phyloP scores from a whole-genome alignment of 768 basidiomycete species.

The Agaricus bisporus region DNA sequence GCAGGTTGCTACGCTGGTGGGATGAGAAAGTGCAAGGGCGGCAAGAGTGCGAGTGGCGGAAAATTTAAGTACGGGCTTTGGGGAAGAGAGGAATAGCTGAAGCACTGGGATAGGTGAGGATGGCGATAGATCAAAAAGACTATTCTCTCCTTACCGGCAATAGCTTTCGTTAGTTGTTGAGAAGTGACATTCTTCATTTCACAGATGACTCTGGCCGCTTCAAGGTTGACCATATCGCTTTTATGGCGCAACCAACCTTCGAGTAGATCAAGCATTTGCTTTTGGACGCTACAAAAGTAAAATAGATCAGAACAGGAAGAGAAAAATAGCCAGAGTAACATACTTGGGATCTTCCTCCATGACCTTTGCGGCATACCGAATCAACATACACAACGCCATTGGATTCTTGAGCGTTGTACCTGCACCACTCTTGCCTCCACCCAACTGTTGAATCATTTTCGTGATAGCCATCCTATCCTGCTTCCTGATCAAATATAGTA shows the following conservation, averaged over 20 bases:
- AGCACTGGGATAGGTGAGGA: slow-evolving; percentile 48
- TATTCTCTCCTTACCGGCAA: slow-evolving; percentile 61
- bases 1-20: slow-evolving; percentile 81
- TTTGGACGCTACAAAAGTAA: slow-evolving; percentile 59
- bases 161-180: slow-evolving; percentile 77
- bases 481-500: slow-evolving; percentile 91
- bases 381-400: slow-evolving; percentile 97
- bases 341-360: slow-evolving; percentile 99
- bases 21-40: slow-evolving; percentile 80
- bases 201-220: slow-evolving; percentile 95
- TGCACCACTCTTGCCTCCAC: slow-evolving; percentile 79
- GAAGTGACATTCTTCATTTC: slow-evolving; percentile 85
- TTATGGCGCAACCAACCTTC: slow-evolving; percentile 97
- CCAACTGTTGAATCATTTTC: slow-evolving; percentile 98
- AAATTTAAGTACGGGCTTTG: slow-evolving; percentile 93
- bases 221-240: slow-evolving; percentile 99
- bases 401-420: slow-evolving; percentile 88
- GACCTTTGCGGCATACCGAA: slow-evolving; percentile 96
- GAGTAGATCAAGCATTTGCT: slow-evolving; percentile 87
- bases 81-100: slow-evolving; percentile 93
- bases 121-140: not conserved
- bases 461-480: slow-evolving; percentile 99
- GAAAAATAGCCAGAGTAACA: slow-evolving; percentile 22
- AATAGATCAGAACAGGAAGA: slow-evolving; percentile 6
- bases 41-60: slow-evolving; percentile 96